These are phyloP conservation scores for Aspergillus hancockii DNA, from an alignment of 495 filamentous ascomycete genomes.

Conservation along the genomic window DNA sequence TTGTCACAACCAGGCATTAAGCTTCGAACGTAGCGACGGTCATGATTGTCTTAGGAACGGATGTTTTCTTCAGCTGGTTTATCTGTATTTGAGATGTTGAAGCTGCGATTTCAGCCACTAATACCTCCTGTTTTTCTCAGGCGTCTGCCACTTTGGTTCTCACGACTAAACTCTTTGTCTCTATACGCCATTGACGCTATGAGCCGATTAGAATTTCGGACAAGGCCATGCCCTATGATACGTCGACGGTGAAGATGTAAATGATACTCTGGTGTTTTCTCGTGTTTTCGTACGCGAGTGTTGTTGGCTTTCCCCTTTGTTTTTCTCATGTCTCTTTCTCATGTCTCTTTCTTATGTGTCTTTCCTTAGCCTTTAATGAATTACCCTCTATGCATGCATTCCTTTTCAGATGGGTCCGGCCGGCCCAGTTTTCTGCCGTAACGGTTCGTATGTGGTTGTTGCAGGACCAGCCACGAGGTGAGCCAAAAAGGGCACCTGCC, in stretches of 20 bases:
- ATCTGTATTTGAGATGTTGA: slow-evolving; percentile 33
- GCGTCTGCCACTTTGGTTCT: slow-evolving; percentile 37
- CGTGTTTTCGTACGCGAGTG: slow-evolving; percentile 40
- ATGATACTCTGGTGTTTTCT: slow-evolving; percentile 45
- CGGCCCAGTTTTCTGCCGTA: background rate
- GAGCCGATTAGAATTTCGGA: slow-evolving; percentile 26
- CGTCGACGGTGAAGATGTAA: slow-evolving; percentile 46
- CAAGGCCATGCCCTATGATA: slow-evolving; percentile 30
- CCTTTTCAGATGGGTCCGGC: background rate
- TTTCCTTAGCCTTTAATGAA: slow-evolving; percentile 10
- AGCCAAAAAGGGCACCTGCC: background rate
- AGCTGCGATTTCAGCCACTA: slow-evolving; percentile 44
- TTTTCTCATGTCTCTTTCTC: too few species aligned
- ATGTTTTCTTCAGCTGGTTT: slow-evolving; percentile 32
- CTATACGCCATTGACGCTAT: slow-evolving; percentile 34
- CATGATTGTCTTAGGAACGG: slow-evolving; percentile 35
- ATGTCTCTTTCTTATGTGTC: slow-evolving; percentile 14
- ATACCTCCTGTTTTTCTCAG: slow-evolving; percentile 46
- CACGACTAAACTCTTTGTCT: slow-evolving; percentile 44
- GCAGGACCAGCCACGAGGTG: background rate
- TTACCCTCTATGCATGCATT: background rate
- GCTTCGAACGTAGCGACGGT: slow-evolving; percentile 24
- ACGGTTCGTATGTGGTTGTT: slow-evolving; percentile 1
- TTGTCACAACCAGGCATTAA: slow-evolving; percentile 36
- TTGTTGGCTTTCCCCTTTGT: slow-evolving; percentile 24